phyloP scores from a whole-genome alignment of 2,329 filamentous ascomycete genomes.

The Aspergillus hortae region DNA sequence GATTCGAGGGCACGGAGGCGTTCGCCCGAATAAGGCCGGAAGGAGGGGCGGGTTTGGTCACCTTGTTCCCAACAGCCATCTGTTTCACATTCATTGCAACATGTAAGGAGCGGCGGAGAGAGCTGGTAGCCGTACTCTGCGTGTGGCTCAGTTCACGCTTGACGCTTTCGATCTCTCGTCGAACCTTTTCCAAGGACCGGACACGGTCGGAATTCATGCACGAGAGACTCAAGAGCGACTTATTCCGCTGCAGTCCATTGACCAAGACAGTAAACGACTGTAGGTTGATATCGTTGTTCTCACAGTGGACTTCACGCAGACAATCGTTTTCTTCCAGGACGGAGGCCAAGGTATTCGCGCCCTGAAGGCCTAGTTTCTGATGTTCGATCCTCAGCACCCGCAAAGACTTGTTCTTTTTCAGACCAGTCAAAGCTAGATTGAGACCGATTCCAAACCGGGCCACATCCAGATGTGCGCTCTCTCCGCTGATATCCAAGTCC shows the following conservation, averaged over 20 bases:
- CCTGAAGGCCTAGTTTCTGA: conserved; percentile 66
- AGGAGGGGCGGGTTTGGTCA: conserved; percentile 28
- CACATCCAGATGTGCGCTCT: conserved; percentile 67
- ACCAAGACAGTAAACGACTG: conserved; percentile 67
- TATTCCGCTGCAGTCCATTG: conserved; percentile 65
- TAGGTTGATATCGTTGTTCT: conserved; percentile 69
- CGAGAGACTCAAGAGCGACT: conserved; percentile 59
- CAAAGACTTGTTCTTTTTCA: conserved; percentile 62
- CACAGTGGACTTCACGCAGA: conserved; percentile 64
- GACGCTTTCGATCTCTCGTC: conserved; percentile 53
- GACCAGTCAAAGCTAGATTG: conserved; percentile 61
- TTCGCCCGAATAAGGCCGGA: conserved; percentile 13
- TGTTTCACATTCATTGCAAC: conserved; percentile 36
- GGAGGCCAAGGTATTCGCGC: conserved; percentile 65
- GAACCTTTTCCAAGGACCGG: conserved; percentile 58
- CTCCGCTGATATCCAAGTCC: conserved; percentile 67
- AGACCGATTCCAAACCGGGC: conserved; percentile 66
- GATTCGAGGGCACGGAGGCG: conserved; percentile 7
- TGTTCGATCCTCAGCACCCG: conserved; percentile 62
- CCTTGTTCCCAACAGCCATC: conserved; percentile 26
- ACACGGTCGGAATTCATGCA: conserved; percentile 60
- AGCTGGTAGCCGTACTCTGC: conserved; percentile 32
- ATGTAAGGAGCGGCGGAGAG: conserved; percentile 43
- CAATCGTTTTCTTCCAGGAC: conserved; percentile 63
- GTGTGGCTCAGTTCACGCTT: conserved; percentile 36